Conservation (phyloP, 257 asterid species). For the Voacanga thouarsii region DNA sequence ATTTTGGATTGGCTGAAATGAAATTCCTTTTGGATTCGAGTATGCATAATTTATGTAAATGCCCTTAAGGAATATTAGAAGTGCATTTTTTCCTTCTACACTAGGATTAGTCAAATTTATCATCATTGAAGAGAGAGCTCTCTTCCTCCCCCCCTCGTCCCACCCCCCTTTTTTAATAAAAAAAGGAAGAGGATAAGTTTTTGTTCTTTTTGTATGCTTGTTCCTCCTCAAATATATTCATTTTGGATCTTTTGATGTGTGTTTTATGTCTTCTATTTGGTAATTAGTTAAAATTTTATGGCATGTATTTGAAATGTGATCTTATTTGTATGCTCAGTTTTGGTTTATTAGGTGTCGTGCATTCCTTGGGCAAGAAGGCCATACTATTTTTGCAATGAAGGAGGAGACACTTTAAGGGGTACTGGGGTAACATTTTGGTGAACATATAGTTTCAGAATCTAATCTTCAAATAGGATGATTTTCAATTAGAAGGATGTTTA, state of each 20-base stretch:
- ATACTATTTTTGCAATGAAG: slow-evolving; percentile 94
- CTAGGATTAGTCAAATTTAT: too few species aligned
- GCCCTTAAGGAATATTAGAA: too few species aligned
- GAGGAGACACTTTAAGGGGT: slow-evolving; percentile 91
- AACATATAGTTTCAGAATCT: not conserved
- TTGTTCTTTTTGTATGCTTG: not conserved
- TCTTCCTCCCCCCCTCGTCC: too few species aligned
- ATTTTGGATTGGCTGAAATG: too few species aligned
- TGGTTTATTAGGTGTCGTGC: slow-evolving; percentile 78
- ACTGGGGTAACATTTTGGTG: slow-evolving; percentile 16
- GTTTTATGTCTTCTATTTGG: not conserved
- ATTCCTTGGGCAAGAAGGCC: slow-evolving; percentile 99
- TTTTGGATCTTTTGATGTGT: not conserved
- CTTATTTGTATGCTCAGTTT: slow-evolving; percentile 7
- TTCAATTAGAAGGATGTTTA: not conserved
- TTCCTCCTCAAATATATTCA: not conserved
- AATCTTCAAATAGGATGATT: not conserved
- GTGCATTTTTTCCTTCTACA: too few species aligned
- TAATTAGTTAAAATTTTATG: not conserved
- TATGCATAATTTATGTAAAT: too few species aligned
- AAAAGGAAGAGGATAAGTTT: not conserved
- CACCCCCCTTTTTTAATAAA: too few species aligned
- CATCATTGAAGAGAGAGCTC: too few species aligned
- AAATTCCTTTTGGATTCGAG: too few species aligned
- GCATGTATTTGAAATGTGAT: not conserved